phyloP scores from a whole-genome alignment of 345 rosid species.

The Bretschneidera sinensis region DNA sequence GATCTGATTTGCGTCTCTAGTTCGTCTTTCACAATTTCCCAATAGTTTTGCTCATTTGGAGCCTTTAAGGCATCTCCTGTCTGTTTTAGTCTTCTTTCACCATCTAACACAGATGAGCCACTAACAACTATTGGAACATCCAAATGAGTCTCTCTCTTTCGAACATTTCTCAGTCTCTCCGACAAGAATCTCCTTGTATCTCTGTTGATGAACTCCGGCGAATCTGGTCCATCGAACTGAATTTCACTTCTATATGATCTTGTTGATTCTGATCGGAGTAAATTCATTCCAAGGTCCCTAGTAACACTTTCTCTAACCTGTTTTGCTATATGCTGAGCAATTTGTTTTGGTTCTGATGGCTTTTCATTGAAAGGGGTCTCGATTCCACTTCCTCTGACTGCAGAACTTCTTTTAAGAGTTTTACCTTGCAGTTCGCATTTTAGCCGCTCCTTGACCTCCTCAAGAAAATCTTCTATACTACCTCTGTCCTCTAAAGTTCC shows the following conservation, averaged over 20 bases:
- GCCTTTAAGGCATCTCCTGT: conserved; percentile 18
- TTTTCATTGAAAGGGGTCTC: conserved; percentile 67
- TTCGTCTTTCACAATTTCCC: conserved; percentile 37
- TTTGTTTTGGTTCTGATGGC: conserved; percentile 48
- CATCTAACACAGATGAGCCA: conserved; percentile 39
- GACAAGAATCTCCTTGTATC: conserved; percentile 60
- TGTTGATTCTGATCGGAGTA: conserved; percentile 60
- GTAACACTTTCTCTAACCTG: conserved; percentile 45
- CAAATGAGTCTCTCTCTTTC: conserved; percentile 36
- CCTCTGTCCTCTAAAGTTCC: conserved; percentile 53
- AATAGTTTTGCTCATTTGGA: conserved; percentile 21
- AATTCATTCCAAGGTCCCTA: conserved; percentile 34
- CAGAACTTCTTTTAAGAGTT: conserved; percentile 43
- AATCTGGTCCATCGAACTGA: conserved; percentile 44
- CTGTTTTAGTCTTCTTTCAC: conserved; percentile 25
- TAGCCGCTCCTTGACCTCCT: conserved; percentile 80
- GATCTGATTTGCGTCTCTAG: conserved; percentile 44
- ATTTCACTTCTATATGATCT: conserved; percentile 57
- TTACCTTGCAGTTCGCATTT: conserved; percentile 71
- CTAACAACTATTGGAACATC: conserved; percentile 26
- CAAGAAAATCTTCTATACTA: conserved; percentile 80
- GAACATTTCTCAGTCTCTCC: conserved; percentile 59
- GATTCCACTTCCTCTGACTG: conserved; percentile 68
- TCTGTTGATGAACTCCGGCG: conserved; percentile 64
- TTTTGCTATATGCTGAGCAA: conserved; percentile 39